Base-by-base conservation (phyloP, 2,329 filamentous ascomycete genomes). In the Trichocomaceae sp. region DNA sequence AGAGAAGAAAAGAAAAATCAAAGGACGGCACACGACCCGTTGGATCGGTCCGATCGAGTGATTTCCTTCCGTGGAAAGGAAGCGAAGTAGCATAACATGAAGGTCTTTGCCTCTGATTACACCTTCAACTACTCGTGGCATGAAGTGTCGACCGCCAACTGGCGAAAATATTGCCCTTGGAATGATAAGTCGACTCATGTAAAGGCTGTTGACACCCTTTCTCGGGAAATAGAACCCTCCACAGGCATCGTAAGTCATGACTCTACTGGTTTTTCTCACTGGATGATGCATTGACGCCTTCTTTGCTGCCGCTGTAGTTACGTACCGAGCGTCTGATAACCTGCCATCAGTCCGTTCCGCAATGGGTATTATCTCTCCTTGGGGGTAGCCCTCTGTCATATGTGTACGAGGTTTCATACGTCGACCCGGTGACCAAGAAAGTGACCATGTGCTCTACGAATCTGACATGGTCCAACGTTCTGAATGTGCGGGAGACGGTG, bases 91-190 rank as follows among this genome's bases (percentile, higher is more conserved):
- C 31, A 23, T 44, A 53, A 54, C 51, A 97, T 99, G 93, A 96
- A 95, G 81, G 88, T 97, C 75, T 97, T 97, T 69, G 88, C 89
- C 64, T 95, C 90, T 67, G 79, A 80, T 39, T 88, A 90, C 74
- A 90, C 90, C 58, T 99, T 95, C 76, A 82, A 96, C 77, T 99
- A 99, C 80, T 95, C 92, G 46, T 99, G 93, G 93, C 90, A 96
- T 68, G 92, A 97, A 73, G 93, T 99, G 35, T 96, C 90, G 23
- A 90, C 90, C 13, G 90, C 88, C 70, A 99, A 99, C 81, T 99
- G 93, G 93, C 87, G 85, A 64, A 99, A 99, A 74, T 99, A 99
- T 76, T 95, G 90, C 67, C 92, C 92, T 19, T 97, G 93, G 92
- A 99, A 99, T 78, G 88, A 96, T 72, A 93, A 96, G 76, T 91